phyloP scores from a whole-genome alignment of 257 asterid genomes.

The Fraxinus cuspidata region DNA sequence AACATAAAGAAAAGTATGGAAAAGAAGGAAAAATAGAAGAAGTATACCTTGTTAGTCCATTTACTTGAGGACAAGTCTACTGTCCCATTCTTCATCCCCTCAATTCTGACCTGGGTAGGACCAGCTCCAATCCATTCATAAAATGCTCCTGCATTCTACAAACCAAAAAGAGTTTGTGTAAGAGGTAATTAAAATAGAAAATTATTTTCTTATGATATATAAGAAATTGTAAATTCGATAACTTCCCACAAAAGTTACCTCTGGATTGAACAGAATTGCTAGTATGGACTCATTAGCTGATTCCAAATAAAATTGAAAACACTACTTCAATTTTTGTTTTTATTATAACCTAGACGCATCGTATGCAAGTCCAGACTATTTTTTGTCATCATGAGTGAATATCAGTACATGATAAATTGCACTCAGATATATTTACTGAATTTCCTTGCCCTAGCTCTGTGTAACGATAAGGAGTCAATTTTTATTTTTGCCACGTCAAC shows the following conservation, averaged over 20 bases:
- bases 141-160: conserved; percentile 83
- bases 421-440: neutral
- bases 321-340: neutral
- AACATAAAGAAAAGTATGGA: neutral
- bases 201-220: neutral
- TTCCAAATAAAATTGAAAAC: neutral
- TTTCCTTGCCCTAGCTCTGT: neutral
- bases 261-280: neutral
- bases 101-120: conserved; percentile 68
- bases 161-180: conserved; percentile 15
- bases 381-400: neutral
- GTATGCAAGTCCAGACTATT: neutral
- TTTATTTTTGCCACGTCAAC: neutral
- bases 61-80: conserved; percentile 60
- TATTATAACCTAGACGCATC: neutral
- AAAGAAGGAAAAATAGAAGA: conserved; percentile 15
- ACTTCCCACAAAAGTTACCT: neutral
- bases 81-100: conserved; percentile 63
- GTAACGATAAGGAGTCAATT: neutral
- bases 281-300: neutral
- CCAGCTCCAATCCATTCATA: conserved; percentile 93
- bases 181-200: conserved; percentile 3
- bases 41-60: conserved; percentile 75
- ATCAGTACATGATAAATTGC: neutral
- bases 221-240: neutral